Evolutionary conservation across 1,284 basidiomycete species (phyloP).

Genomic region (Microbotryum lychnidis-dioicae): DNA sequence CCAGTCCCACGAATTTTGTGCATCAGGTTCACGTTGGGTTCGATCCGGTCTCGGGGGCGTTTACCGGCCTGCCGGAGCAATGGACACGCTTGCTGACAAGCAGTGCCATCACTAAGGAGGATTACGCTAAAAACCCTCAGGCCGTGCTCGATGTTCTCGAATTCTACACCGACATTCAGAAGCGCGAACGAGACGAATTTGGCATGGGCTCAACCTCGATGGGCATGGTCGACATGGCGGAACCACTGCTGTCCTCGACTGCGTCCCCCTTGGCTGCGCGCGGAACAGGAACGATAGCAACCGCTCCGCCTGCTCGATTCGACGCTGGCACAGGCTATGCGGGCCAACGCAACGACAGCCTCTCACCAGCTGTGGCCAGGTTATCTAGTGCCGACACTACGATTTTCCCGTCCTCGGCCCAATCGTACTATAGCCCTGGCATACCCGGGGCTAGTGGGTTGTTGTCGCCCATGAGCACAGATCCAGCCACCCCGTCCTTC

Average conservation of each 20-base stretch:
- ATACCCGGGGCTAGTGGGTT: too few species aligned
- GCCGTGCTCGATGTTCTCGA: constrained; percentile 95
- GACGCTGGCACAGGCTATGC: constrained; percentile 76
- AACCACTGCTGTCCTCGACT: not conserved
- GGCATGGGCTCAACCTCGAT: constrained; percentile 19
- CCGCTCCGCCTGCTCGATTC: constrained; percentile 48
- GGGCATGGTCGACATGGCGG: constrained; percentile 25
- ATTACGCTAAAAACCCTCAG: constrained; percentile 93
- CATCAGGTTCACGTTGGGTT: constrained; percentile 98
- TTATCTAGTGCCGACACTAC: not conserved
- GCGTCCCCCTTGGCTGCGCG: not conserved
- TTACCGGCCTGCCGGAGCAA: constrained; percentile 93
- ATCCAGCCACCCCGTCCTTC: not conserved
- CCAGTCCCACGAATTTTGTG: constrained; percentile 91
- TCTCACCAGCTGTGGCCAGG: not conserved
- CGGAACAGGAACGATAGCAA: not conserved
- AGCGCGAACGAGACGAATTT: constrained; percentile 67
- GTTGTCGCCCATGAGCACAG: not conserved
- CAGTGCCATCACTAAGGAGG: constrained; percentile 93
- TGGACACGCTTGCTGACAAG: constrained; percentile 94
- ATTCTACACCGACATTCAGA: constrained; percentile 97
- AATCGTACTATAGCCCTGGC: too few species aligned
- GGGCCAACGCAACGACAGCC: constrained; percentile 43
- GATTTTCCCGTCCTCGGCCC: not conserved
- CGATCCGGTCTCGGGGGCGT: constrained; percentile 84